Evolutionary conservation across 2,329 filamentous ascomycete species (phyloP).

Genomic region (Geosmithia morbida): DNA sequence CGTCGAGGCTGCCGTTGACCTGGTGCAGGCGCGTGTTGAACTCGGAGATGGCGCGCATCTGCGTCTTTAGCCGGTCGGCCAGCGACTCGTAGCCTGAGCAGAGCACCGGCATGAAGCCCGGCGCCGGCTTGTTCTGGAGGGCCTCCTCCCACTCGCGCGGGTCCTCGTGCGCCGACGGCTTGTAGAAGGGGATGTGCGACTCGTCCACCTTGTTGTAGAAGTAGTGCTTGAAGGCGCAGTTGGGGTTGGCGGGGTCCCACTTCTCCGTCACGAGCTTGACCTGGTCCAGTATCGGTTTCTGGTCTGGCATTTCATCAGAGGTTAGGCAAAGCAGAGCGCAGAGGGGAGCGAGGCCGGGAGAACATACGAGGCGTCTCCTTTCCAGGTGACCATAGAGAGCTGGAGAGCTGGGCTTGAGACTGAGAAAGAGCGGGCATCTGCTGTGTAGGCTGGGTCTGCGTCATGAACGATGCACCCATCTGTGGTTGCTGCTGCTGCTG

Average conservation of each 20-base stretch:
- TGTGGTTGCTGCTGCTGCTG: conserved; percentile 22
- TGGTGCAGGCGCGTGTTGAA: conserved; percentile 63
- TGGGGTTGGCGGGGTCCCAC: conserved; percentile 55
- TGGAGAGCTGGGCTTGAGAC: conserved; percentile 30
- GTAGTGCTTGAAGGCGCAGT: conserved; percentile 67
- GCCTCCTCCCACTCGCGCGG: conserved; percentile 75
- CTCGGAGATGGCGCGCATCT: conserved; percentile 52
- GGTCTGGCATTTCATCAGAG: conserved; percentile 18
- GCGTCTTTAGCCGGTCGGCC: conserved; percentile 56
- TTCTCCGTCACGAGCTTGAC: conserved; percentile 56
- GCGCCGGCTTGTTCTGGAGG: conserved; percentile 61
- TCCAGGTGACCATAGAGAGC: conserved; percentile 37
- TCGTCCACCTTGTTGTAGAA: conserved; percentile 78
- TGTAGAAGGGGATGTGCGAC: conserved; percentile 61
- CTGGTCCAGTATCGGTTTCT: conserved; percentile 63
- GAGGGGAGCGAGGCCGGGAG: neutral
- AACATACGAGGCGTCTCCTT: conserved; percentile 32
- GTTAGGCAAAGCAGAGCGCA: conserved; percentile 1
- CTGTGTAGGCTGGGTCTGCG: conserved; percentile 21
- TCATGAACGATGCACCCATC: conserved; percentile 15
- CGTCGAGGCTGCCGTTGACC: conserved; percentile 60
- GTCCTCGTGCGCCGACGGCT: conserved; percentile 55
- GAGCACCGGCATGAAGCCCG: conserved; percentile 63
- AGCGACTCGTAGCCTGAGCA: conserved; percentile 61
- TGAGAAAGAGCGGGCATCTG: conserved; percentile 26